Base-by-base conservation (phyloP, 2,329 filamentous ascomycete genomes). In the Aureobasidium sp. region DNA sequence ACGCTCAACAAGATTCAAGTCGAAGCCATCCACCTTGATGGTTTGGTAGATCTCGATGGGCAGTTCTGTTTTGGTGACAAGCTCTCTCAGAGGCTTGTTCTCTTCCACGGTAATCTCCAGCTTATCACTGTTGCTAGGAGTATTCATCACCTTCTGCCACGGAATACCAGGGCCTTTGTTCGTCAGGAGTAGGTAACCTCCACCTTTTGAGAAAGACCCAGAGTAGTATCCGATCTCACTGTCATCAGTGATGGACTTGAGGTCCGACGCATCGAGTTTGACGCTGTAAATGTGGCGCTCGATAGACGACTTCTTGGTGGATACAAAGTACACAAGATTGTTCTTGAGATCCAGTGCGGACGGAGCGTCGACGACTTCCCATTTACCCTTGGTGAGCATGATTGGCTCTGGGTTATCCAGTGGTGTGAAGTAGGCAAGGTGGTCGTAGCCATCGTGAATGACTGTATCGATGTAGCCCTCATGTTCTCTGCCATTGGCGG, bases 391-490 rank as follows among this genome's bases (percentile, higher is more conserved):
- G 0, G 94, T 99, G 44, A 99, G 84, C 80, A 96, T 85, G 51
- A 90, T 77, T 6, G 94, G 92, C n/a, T 89, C 79, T 0, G 88
- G 79, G 68, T 87, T 92, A 68, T 97, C 89, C 58, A 97, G 76
- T 2, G 94, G 93, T 0, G 88, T 87, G 72, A 97, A 99, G 76
- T 97, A 97, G 0, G 89, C 94, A 56, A 99, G 78, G 69, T 99
- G 94, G 68, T 97, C 90, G 68, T 89, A 90, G 61, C 91, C 87
- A 22, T 96, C 84, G 70, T 95, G 81, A 61, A 97, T 88, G 63
- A 97, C 79, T 0, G 89, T 91, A 74, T 99, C 94, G 65, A 99
- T 87, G 70, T 99, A 99, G 25, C 94, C 94, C 73, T 97, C 91
- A 5, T 93, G 76, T 1, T 84, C 80, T 39, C 72, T 66, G 15